Evolutionary conservation across 306 rosid genomes (phyloP).

Genomic region (Comarum palustre): DNA sequence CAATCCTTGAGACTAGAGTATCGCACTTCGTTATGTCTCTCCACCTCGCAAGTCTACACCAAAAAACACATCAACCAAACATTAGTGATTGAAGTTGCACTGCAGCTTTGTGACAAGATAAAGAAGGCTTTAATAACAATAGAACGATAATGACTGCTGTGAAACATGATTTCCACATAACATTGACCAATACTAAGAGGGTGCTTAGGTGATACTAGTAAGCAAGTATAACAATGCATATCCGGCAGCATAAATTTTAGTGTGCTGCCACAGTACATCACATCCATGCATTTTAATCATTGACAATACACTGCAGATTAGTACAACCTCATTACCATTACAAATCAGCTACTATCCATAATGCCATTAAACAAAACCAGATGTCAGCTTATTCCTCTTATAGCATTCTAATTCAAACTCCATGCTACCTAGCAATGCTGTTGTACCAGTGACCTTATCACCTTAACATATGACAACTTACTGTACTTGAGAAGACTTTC

Average conservation of each 20-base stretch:
- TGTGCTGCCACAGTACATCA: not conserved
- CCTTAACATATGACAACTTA: not conserved
- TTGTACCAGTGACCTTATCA: not conserved
- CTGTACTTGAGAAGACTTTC: not conserved
- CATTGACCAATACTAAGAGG: not conserved
- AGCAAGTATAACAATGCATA: no score
- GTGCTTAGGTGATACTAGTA: not conserved
- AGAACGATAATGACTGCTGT: not conserved
- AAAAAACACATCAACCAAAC: constrained; percentile 21
- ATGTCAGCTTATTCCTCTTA: not conserved
- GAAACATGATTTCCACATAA: not conserved
- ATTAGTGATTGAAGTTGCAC: constrained; percentile 27
- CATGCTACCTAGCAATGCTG: not conserved
- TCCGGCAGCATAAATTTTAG: not conserved
- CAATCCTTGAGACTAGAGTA: constrained; percentile 11
- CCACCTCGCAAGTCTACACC: constrained; percentile 23
- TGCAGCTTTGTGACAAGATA: not conserved
- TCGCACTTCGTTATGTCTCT: constrained; percentile 21
- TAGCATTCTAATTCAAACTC: not conserved
- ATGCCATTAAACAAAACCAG: not conserved
- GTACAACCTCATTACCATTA: not conserved
- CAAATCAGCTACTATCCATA: not conserved
- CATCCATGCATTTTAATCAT: not conserved
- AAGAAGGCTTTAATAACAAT: not conserved
- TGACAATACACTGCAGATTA: not conserved